phyloP scores from a whole-genome alignment of 345 rosid genomes.

The Citrus maxima region DNA sequence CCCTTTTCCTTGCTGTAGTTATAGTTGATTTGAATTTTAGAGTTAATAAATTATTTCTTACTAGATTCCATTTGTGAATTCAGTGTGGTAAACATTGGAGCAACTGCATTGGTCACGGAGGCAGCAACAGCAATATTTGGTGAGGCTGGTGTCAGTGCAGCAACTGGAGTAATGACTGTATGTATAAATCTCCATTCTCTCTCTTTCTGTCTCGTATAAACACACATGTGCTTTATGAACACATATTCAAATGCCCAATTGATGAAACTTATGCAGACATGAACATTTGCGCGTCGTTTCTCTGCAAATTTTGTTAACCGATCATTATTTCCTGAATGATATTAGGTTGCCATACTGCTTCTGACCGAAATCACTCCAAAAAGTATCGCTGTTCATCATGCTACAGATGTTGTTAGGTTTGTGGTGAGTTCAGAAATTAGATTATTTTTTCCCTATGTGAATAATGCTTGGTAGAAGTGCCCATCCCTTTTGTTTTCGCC shows the following conservation, averaged over 20 bases:
- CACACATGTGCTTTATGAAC: not conserved
- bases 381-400: constrained; percentile 96
- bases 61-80: constrained; percentile 29
- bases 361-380: constrained; percentile 99
- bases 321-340: constrained; percentile 9
- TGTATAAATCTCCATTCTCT: constrained; percentile 23
- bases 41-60: constrained; percentile 30
- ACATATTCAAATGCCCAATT: not conserved
- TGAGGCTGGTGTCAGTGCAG: constrained; percentile 99
- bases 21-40: constrained; percentile 14
- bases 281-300: not conserved
- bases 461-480: not conserved
- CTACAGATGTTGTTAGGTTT: constrained; percentile 89
- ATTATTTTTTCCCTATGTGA: not conserved
- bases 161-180: constrained; percentile 99
- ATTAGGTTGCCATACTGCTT: constrained; percentile 86
- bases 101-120: constrained; percentile 96
- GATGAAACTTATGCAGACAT: not conserved
- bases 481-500: not conserved
- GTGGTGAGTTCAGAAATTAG: constrained; percentile 59
- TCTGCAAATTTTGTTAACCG: constrained; percentile 12
- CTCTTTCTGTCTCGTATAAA: not conserved
- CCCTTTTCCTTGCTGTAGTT: constrained; percentile 20
- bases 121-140: constrained; percentile 99
- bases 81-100: constrained; percentile 97